phyloP scores from a whole-genome alignment of 2,329 filamentous ascomycete species.

The Cryphonectria parasitica region DNA sequence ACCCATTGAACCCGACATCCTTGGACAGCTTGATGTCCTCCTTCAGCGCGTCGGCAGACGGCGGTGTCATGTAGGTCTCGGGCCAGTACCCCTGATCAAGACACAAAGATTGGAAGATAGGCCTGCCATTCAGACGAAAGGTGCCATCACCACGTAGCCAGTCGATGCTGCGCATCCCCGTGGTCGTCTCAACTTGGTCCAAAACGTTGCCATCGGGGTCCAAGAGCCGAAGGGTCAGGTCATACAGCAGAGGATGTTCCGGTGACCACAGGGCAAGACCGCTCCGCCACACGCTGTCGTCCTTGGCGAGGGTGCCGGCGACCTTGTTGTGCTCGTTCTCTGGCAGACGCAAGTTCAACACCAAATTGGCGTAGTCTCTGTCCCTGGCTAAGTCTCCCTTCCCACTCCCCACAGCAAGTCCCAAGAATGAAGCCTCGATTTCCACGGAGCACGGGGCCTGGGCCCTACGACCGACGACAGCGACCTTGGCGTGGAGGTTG shows the following conservation, averaged over 20 bases:
- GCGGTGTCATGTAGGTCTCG: conserved; percentile 62
- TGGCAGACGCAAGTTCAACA: conserved; percentile 48
- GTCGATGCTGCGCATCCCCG: conserved; percentile 63
- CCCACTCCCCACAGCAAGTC: conserved; percentile 49
- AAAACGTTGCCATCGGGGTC: conserved; percentile 46
- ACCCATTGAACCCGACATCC: conserved; percentile 67
- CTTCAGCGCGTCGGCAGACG: conserved; percentile 49
- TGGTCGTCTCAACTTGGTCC: conserved; percentile 63
- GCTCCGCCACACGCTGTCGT: conserved; percentile 51
- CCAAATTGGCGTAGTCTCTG: conserved; percentile 50
- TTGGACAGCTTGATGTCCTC: conserved; percentile 60
- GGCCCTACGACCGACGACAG: conserved; percentile 52
- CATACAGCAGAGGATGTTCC: conserved; percentile 61
- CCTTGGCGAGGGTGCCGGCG: conserved; percentile 36
- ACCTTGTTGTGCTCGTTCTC: conserved; percentile 46
- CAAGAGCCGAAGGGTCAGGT: conserved; percentile 56
- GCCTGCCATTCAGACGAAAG: conserved; percentile 61
- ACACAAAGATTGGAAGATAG: conserved; percentile 63
- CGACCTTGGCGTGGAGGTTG: conserved; percentile 53
- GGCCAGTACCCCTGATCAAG: conserved; percentile 70
- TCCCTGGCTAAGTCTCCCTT: conserved; percentile 52
- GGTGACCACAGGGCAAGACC: conserved; percentile 66
- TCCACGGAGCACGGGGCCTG: conserved; percentile 53
- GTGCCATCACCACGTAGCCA: conserved; percentile 63
- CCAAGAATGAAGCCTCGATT: conserved; percentile 57